Conservation (phyloP, 371 early-diverging fungal species). For the Zychaea mexicana region DNA sequence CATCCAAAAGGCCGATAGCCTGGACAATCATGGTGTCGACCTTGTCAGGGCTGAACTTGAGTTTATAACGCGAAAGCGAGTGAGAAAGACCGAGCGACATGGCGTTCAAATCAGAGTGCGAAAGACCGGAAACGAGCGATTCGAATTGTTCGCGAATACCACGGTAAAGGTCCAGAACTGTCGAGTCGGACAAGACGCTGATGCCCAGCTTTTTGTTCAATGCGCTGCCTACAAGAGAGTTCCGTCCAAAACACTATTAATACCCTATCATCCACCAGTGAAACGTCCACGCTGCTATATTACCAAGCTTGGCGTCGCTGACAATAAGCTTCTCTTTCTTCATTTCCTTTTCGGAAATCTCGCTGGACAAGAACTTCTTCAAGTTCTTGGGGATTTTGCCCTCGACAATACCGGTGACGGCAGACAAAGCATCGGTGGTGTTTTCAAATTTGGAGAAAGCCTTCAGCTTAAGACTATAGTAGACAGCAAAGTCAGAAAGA, state of each 20-base stretch:
- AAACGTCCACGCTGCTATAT: no score
- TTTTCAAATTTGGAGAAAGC: conserved; percentile 97
- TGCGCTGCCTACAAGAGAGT: conserved; percentile 66
- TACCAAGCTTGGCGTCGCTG: conserved; percentile 94
- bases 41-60: conserved; percentile 92
- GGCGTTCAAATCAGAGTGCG: conserved; percentile 79
- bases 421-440: conserved; percentile 94
- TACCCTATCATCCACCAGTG: no score
- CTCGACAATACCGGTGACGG: conserved; percentile 93
- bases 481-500: not conserved
- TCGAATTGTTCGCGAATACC: conserved; percentile 90
- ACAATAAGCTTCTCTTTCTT: conserved; percentile 91
- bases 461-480: conserved; percentile 84
- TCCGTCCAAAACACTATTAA: no score
- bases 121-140: conserved; percentile 69
- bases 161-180: conserved; percentile 89
- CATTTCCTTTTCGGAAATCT: conserved; percentile 82
- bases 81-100: conserved; percentile 84
- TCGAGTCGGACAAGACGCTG: conserved; percentile 84
- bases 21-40: conserved; percentile 97
- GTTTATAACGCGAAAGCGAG: conserved; percentile 87
- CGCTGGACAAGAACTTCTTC: conserved; percentile 86
- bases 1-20: conserved; percentile 91
- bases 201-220: conserved; percentile 94
- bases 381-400: conserved; percentile 92